Conservation (phyloP, 768 basidiomycete species). For the Butyriboletus loyo region DNA sequence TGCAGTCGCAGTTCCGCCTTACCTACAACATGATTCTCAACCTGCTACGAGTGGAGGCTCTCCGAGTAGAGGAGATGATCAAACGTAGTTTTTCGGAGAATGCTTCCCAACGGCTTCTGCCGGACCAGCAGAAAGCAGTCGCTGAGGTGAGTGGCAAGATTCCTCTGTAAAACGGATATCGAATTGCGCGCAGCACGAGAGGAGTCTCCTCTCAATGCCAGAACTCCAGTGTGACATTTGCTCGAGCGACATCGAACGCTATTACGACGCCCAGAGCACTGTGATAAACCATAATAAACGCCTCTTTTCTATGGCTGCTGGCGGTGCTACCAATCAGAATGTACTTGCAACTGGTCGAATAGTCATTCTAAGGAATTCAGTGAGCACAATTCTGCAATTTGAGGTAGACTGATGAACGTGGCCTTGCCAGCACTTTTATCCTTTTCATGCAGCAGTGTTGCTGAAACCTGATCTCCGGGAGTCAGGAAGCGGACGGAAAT, state of each 20-base stretch:
- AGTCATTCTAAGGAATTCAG: slow-evolving; percentile 78
- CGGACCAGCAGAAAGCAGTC: slow-evolving; percentile 90
- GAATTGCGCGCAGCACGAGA: slow-evolving; percentile 59
- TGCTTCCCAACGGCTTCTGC: slow-evolving; percentile 85
- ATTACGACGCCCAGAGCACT: slow-evolving; percentile 69
- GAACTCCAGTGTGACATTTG: slow-evolving; percentile 71
- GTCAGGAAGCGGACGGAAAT: slow-evolving; percentile 50
- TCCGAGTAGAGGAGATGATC: slow-evolving; percentile 99
- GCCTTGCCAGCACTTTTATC: slow-evolving; percentile 65
- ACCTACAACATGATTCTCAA: slow-evolving; percentile 99
- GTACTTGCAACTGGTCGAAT: slow-evolving; percentile 71
- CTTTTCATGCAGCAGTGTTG: slow-evolving; percentile 66
- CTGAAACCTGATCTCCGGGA: slow-evolving; percentile 61
- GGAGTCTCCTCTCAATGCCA: slow-evolving; percentile 54
- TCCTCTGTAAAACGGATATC: slow-evolving; percentile 4
- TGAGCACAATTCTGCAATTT: slow-evolving; percentile 37
- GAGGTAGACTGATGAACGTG: background rate
- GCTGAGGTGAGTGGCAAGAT: slow-evolving; percentile 53
- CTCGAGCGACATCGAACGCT: slow-evolving; percentile 64
- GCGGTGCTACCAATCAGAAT: slow-evolving; percentile 65
- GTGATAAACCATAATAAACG: slow-evolving; percentile 61
- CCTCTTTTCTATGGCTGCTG: slow-evolving; percentile 57
- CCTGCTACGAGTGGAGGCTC: slow-evolving; percentile 90
- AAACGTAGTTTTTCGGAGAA: slow-evolving; percentile 99
- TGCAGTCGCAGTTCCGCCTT: slow-evolving; percentile 93